Conservation (phyloP, 202 grass and related monocot species). For the Elaeis oleifera region DNA sequence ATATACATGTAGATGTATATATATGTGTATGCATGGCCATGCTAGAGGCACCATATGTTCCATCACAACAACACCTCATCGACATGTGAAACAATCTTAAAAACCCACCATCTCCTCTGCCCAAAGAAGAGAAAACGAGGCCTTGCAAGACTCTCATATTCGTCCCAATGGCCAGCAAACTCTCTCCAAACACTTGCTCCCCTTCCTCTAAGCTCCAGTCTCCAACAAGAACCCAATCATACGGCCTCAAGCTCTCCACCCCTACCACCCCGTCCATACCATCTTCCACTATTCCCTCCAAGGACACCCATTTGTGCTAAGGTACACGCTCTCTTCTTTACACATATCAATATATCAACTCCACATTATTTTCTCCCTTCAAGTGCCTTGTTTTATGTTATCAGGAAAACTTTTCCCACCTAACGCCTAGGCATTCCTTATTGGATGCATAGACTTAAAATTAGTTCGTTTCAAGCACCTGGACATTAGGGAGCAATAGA, state of each 20-base stretch:
- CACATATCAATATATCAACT: too few species aligned
- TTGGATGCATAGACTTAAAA: too few species aligned
- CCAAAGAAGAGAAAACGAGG: background rate
- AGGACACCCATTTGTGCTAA: constrained; percentile 18
- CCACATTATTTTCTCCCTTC: too few species aligned
- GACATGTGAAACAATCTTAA: constrained; percentile 12
- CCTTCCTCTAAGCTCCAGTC: background rate
- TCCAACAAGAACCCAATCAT: background rate
- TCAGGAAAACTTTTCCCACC: too few species aligned
- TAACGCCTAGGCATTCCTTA: too few species aligned
- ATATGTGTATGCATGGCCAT: background rate
- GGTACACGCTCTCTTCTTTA: background rate
- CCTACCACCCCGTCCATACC: constrained; percentile 1
- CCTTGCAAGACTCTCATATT: background rate
- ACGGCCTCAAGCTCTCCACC: constrained; percentile 13
- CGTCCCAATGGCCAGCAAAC: constrained; percentile 15
- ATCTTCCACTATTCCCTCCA: background rate
- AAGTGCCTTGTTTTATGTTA: too few species aligned
- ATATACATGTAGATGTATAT: too few species aligned
- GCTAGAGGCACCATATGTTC: background rate
- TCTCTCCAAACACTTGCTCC: constrained; percentile 16
- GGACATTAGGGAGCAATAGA: too few species aligned
- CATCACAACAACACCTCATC: background rate
- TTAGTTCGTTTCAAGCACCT: too few species aligned
- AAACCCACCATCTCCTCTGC: constrained; percentile 5